These are phyloP conservation scores for Claviceps humidiphila DNA, from an alignment of 2,329 filamentous ascomycete genomes.

Conservation along the genomic window DNA sequence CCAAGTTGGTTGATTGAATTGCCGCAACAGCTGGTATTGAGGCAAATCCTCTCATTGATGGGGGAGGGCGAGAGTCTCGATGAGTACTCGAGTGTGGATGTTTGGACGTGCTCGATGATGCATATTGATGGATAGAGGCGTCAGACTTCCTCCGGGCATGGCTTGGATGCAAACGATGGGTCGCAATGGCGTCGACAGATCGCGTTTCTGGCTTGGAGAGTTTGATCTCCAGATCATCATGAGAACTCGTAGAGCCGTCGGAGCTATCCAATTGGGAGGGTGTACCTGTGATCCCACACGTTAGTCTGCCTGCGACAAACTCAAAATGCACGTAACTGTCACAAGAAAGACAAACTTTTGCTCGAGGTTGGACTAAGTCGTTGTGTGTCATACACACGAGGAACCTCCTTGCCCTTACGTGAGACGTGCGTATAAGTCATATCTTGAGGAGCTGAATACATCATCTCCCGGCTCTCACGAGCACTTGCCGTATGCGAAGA, in stretches of 20 bases:
- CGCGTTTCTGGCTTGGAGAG: constrained; percentile 8
- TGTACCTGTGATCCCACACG: constrained; percentile 1
- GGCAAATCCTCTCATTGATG: constrained; percentile 18
- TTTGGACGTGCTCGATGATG: constrained; percentile 9
- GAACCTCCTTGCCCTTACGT: constrained; percentile 31
- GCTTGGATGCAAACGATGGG: constrained; percentile 14
- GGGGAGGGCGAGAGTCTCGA: constrained; percentile 16
- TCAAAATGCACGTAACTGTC: neutral
- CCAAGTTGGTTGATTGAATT: constrained; percentile 1
- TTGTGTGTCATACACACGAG: constrained; percentile 20
- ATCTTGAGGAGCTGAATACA: constrained; percentile 17
- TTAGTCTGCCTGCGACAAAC: neutral
- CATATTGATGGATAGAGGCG: constrained; percentile 13
- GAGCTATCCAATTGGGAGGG: constrained; percentile 19
- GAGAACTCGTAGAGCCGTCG: constrained; percentile 24
- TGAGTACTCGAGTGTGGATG: constrained; percentile 4
- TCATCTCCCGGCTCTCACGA: constrained; percentile 17
- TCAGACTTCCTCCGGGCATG: constrained; percentile 18
- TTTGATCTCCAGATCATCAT: constrained; percentile 28
- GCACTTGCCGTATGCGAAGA: constrained; percentile 15
- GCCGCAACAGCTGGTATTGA: constrained; percentile 9
- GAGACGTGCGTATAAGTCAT: constrained; percentile 14
- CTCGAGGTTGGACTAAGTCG: constrained; percentile 24
- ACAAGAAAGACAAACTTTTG: constrained; percentile 16
- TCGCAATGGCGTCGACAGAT: constrained; percentile 1